phyloP scores from a whole-genome alignment of 1,284 basidiomycete species.

The Austropuccinia psidii region DNA sequence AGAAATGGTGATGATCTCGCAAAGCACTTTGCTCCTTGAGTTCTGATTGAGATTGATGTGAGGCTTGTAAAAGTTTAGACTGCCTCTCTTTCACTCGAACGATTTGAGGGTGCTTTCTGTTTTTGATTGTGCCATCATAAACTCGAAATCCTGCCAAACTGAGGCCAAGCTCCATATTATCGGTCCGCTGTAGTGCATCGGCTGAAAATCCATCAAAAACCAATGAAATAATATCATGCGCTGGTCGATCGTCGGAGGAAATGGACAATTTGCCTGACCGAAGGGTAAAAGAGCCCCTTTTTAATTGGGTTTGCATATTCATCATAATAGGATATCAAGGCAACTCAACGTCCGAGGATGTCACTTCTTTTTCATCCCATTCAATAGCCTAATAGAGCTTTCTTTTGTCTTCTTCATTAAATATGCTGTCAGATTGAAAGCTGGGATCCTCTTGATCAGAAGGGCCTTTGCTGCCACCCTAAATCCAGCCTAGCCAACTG shows the following conservation, averaged over 20 bases:
- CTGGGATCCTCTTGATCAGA: conserved; percentile 47
- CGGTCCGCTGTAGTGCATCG: conserved; percentile 72
- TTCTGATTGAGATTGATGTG: conserved; percentile 43
- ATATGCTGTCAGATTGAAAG: conserved; percentile 57
- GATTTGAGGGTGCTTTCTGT: conserved; percentile 81
- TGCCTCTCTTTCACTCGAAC: conserved; percentile 72
- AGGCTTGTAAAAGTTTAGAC: conserved; percentile 39
- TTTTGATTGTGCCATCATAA: conserved; percentile 77
- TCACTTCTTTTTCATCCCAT: conserved; percentile 68
- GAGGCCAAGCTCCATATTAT: conserved; percentile 73
- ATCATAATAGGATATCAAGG: conserved; percentile 76
- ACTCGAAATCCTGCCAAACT: conserved; percentile 83
- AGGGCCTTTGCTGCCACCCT: conserved; percentile 54
- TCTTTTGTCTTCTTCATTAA: conserved; percentile 86
- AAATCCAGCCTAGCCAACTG: conserved; percentile 78
- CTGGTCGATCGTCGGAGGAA: neutral
- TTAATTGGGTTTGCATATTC: conserved; percentile 67
- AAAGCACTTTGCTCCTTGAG: conserved; percentile 39
- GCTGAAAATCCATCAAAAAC: conserved; percentile 85
- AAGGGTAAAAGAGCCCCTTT: conserved; percentile 77
- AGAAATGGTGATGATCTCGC: too few species aligned
- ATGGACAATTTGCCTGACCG: conserved; percentile 52
- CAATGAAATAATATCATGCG: conserved; percentile 69
- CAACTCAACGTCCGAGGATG: conserved; percentile 57
- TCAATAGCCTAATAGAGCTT: conserved; percentile 91